Evolutionary conservation across 345 rosid species (phyloP).

Genomic region (Acer negundo): DNA sequence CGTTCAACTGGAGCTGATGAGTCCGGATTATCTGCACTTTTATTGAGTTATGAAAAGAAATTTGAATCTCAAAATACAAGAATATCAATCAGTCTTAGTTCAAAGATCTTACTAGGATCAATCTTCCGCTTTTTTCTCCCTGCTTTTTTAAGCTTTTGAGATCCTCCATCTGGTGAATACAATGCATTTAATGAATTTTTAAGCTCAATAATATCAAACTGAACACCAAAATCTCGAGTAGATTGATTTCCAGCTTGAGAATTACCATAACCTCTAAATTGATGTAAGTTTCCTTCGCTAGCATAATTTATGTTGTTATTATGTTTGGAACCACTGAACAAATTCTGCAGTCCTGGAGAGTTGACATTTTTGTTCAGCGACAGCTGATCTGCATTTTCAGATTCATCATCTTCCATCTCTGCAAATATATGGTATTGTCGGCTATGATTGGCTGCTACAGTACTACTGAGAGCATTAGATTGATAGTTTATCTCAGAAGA

Average conservation of each 20-base stretch:
- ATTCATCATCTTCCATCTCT: constrained; percentile 73
- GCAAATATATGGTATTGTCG: constrained; percentile 63
- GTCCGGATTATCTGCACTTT: constrained; percentile 43
- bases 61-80: constrained; percentile 7
- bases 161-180: constrained; percentile 40
- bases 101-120: constrained; percentile 63
- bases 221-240: constrained; percentile 24
- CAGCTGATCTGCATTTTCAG: constrained; percentile 34
- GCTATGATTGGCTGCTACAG: constrained; percentile 43
- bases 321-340: constrained; percentile 48
- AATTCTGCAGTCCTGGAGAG: constrained; percentile 54
- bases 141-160: constrained; percentile 49
- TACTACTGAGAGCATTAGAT: constrained; percentile 33
- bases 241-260: constrained; percentile 24
- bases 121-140: constrained; percentile 69
- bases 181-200: constrained; percentile 30
- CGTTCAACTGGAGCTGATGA: constrained; percentile 38
- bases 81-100: neutral
- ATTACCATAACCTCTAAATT: constrained; percentile 32
- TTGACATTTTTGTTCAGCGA: constrained; percentile 39
- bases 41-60: constrained; percentile 16
- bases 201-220: constrained; percentile 18
- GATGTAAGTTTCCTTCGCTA: constrained; percentile 35
- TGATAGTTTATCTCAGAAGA: constrained; percentile 73
- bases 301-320: constrained; percentile 33